phyloP scores from a whole-genome alignment of 257 asterid genomes.

The Haberlea rhodopensis region DNA sequence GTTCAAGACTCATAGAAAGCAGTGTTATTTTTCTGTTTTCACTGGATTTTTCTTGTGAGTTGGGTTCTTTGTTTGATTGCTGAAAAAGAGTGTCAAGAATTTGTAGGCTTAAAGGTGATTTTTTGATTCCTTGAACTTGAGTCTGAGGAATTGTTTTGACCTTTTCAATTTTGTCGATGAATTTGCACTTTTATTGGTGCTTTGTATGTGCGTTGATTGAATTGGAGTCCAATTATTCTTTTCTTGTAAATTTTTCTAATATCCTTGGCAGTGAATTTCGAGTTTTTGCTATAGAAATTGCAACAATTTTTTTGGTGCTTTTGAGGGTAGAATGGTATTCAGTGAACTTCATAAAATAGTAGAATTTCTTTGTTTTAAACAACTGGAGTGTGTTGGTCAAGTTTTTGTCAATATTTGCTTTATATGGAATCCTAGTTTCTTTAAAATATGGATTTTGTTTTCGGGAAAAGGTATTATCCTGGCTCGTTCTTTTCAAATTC shows the following conservation, averaged over 20 bases:
- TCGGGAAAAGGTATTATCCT: constrained; percentile 34
- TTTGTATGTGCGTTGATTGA: constrained; percentile 8
- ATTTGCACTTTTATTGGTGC: constrained; percentile 6
- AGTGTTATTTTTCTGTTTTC: constrained; percentile 22
- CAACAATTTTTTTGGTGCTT: constrained; percentile 26
- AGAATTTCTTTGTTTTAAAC: constrained; percentile 25
- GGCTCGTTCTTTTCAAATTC: constrained; percentile 28
- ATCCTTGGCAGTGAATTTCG: constrained; percentile 7
- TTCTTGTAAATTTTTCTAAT: not conserved
- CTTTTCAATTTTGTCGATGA: not conserved
- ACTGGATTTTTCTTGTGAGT: too few relatives aligned
- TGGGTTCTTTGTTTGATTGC: too few relatives aligned
- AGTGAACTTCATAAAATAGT: constrained; percentile 24
- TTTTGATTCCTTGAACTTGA: constrained; percentile 22
- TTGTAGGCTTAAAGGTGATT: constrained; percentile 28
- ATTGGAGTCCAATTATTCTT: constrained; percentile 18
- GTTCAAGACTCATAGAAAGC: constrained; percentile 7
- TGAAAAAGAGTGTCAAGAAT: too few relatives aligned
- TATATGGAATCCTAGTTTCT: constrained; percentile 23
- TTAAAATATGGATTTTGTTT: constrained; percentile 26
- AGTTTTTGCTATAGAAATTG: constrained; percentile 22
- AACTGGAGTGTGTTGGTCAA: constrained; percentile 37
- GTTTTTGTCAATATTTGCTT: constrained; percentile 42
- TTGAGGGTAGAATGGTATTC: constrained; percentile 26
- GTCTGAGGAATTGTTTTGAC: not conserved